These are phyloP conservation scores for Leccinum longicurvipes DNA, from an alignment of 768 basidiomycete species.

Conservation along the genomic window DNA sequence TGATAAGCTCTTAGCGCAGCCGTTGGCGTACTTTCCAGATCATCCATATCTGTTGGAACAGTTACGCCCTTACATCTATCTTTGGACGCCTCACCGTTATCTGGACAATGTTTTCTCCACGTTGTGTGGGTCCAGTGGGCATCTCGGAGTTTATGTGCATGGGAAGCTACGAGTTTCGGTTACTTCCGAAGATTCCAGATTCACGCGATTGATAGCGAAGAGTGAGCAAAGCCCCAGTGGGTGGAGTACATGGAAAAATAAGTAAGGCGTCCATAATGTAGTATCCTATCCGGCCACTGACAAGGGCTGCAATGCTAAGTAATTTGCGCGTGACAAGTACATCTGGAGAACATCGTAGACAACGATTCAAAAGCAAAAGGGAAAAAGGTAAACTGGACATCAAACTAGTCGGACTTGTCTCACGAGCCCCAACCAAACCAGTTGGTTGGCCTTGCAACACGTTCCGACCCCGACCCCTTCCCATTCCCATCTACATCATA, in stretches of 20 bases:
- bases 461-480: conserved; percentile 16
- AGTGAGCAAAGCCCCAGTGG: too few relatives aligned
- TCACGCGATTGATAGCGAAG: background rate
- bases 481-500: conserved; percentile 41
- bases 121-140: background rate
- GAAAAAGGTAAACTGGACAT: background rate
- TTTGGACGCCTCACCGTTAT: background rate
- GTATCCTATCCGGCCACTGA: background rate
- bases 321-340: background rate
- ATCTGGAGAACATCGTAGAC: background rate
- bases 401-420: conserved; percentile 21
- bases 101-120: too few relatives aligned
- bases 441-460: conserved; percentile 30
- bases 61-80: background rate
- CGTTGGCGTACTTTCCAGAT: background rate
- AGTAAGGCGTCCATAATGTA: background rate
- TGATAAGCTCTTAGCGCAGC: background rate
- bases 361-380: background rate
- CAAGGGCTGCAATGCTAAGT: background rate
- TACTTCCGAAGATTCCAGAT: too few relatives aligned
- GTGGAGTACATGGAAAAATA: background rate
- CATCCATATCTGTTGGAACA: background rate
- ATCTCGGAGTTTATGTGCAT: background rate
- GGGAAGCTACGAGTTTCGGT: too few relatives aligned
- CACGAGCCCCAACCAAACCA: conserved; percentile 35